Base-by-base conservation (phyloP, 2,329 filamentous ascomycete species). In the Blastomyces percursus region DNA sequence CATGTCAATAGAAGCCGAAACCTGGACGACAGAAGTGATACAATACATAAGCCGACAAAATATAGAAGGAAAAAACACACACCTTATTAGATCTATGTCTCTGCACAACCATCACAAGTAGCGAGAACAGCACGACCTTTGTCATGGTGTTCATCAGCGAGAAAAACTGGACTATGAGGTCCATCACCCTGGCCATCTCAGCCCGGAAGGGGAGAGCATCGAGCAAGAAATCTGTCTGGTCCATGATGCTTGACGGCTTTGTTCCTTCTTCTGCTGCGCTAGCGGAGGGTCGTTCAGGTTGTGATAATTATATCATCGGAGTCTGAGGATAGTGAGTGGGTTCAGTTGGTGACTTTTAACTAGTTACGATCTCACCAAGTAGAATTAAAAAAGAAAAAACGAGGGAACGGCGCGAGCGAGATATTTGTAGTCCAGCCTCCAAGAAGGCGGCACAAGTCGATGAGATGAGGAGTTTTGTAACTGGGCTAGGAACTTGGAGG, bases 141-240 rank as follows among this genome's bases (percentile, higher is more conserved):
- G 54, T 56, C n/a, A 56, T 42, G 32, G 54, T 21, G n/a, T 56
- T 56, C 54, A 56, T 56, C 19, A 56, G 11, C 27, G 54, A 56
- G 54, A 56, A 42, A 56, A 42, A 56, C 9, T 40, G 35, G n/a
- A 21, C n/a, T 8, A 56, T 2, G 11, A 56, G 30, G 32, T 56
- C 54, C 11, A 40, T 24, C 32, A 11, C 54, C 32, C 42, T 38
- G 12, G n/a, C 19, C 32, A 56, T 56, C 35, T 56, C 32, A 19
- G 30, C 54, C 54, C 35, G 32, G 54, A 35, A 56, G n/a, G 54
- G 54, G n/a, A 56, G 2, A 24, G 8, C 16, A 24, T 56, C n/a
- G 32, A 38, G 8, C 11, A 56, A 4, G 8, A 40, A 7, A 40
- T n/a, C 11, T 56, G 30, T 35, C 11, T 21, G 35, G 32, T 40